Base-by-base conservation (phyloP, 345 rosid genomes). In the Sisymbrium altissimum region DNA sequence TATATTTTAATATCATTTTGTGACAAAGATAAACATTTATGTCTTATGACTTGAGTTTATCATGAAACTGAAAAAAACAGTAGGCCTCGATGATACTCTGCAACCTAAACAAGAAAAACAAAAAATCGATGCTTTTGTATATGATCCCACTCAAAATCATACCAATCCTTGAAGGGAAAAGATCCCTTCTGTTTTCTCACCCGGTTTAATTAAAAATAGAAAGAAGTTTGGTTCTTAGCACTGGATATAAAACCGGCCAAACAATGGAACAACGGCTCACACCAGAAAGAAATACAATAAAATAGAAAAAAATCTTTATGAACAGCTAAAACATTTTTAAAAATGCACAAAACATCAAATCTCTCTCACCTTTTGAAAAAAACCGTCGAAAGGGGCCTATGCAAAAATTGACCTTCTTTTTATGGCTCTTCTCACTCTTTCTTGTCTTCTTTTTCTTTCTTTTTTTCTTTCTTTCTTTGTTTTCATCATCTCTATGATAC, bases 401-500 rank as follows among this genome's bases (percentile, higher is more conserved):
- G 73, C 80, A 84, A 84, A 83, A 87, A 73, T 74, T 81, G 81
- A 83, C 75, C 73, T 71, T 44, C 66, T 57, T 21, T 46, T 32
- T 6, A 57, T 57, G 71, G 72, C 72, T 70, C 59, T 41, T 55
- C 75, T 39, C 44, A 64, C 46, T 63, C 39, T 35, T 69, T 23
- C 10, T 67, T 58, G 13, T 33, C 11, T 66, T 70, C 33, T 32
- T 9, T 66, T 57, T 8, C n/a, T 33, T 21, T 40, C 3, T 23
- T 23, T 23, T 23, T 23, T 23, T 23, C 25, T 70, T 64, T 33
- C 30, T 49, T 49, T 48, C 2, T 73, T 72, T 62, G 39, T 59
- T 74, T 50, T 32, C 63, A 75, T 43, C 69, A 60, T 75, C 74
- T 32, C 15, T 84, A 90, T 84, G 82, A 79, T 76, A 80, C 88